phyloP scores from a whole-genome alignment of 2,329 filamentous ascomycete species.

The Oidium heveae region DNA sequence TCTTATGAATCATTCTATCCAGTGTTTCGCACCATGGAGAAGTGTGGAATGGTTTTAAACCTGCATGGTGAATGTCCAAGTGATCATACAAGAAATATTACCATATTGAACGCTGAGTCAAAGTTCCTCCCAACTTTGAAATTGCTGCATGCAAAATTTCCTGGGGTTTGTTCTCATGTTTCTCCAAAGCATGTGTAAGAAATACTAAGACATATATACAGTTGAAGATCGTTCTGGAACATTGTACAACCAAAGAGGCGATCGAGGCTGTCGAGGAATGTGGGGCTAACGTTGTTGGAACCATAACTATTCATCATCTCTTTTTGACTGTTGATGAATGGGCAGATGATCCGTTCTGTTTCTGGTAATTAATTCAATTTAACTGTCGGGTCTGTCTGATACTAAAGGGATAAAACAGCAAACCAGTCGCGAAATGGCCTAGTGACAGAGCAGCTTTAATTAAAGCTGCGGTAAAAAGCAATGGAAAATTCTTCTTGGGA shows the following conservation, averaged over 20 bases:
- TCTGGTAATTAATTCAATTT: constrained; percentile 20
- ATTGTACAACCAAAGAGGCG: constrained; percentile 68
- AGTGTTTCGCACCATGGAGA: constrained; percentile 76
- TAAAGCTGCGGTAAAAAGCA: constrained; percentile 28
- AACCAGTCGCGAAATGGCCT: constrained; percentile 21
- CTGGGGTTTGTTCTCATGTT: constrained; percentile 17
- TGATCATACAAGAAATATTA: constrained; percentile 18
- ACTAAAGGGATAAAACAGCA: constrained; percentile 20
- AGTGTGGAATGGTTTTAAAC: constrained; percentile 62
- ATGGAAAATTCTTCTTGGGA: constrained; percentile 39
- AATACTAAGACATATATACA: neutral
- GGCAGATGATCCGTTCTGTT: constrained; percentile 39
- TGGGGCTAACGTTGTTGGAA: constrained; percentile 45
- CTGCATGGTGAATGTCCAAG: constrained; percentile 66
- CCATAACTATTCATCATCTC: constrained; percentile 11
- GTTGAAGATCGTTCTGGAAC: constrained; percentile 48
- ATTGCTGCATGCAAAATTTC: constrained; percentile 49
- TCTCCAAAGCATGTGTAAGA: no score
- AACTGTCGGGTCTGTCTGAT: no score
- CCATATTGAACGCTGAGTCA: constrained; percentile 43
- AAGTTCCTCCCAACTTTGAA: constrained; percentile 60
- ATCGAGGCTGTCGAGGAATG: constrained; percentile 54
- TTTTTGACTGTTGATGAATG: constrained; percentile 51
- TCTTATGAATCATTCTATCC: constrained; percentile 46
- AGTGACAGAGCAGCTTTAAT: constrained; percentile 27